Evolutionary conservation across 176 grass and related monocot species (phyloP).

Genomic region (Tillandsia fasciculata): DNA sequence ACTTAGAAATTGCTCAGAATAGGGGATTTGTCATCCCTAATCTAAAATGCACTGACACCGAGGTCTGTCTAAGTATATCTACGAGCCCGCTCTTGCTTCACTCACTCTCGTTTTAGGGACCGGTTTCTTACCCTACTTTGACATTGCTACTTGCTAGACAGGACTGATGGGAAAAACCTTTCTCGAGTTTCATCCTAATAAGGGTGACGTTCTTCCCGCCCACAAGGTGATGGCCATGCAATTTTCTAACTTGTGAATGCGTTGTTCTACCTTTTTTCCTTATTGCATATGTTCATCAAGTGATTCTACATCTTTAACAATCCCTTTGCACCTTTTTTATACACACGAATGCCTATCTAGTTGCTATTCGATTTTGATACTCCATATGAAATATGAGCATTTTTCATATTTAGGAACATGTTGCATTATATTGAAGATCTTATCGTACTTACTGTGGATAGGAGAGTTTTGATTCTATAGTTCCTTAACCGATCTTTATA

Average conservation of each 20-base stretch:
- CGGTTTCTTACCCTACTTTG: slow-evolving; percentile 1
- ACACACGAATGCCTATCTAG: too few relatives aligned
- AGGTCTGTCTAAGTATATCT: slow-evolving; percentile 34
- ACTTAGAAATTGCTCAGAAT: slow-evolving; percentile 50
- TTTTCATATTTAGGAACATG: neutral
- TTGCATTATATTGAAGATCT: neutral
- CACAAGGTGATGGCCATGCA: slow-evolving; percentile 42
- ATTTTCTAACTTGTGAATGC: too few relatives aligned
- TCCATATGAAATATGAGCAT: neutral
- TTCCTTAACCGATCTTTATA: too few relatives aligned
- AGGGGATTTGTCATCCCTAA: slow-evolving; percentile 63
- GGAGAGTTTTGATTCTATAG: slow-evolving; percentile 19
- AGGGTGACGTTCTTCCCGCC: slow-evolving; percentile 65
- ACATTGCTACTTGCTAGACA: slow-evolving; percentile 37
- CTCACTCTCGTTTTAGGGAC: neutral
- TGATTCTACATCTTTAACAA: slow-evolving; percentile 4
- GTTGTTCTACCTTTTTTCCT: slow-evolving; percentile 5
- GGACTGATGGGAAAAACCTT: slow-evolving; percentile 90
- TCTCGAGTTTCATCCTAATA: slow-evolving; percentile 88
- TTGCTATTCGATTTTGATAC: neutral
- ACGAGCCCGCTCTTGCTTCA: neutral
- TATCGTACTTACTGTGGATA: neutral
- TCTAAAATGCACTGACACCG: slow-evolving; percentile 79
- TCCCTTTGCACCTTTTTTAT: neutral
- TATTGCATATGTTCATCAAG: slow-evolving; percentile 8